These are phyloP conservation scores for Ziziphus jujuba DNA, from an alignment of 306 rosid genomes.

Conservation along the genomic window DNA sequence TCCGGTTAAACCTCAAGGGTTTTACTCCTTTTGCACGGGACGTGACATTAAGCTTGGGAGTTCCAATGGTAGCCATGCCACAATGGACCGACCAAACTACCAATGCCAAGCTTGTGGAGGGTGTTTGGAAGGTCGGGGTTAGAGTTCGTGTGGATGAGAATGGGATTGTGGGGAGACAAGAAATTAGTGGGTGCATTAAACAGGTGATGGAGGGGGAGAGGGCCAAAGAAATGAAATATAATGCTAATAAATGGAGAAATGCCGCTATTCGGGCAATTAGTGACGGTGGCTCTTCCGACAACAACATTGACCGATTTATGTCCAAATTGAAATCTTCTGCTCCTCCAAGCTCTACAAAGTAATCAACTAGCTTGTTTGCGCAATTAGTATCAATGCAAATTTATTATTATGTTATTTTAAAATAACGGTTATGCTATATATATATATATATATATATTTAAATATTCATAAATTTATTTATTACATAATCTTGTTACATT, in stretches of 20 bases:
- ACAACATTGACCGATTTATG: conserved; percentile 39
- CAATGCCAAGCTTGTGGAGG: conserved; percentile 43
- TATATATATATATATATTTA: too few relatives aligned
- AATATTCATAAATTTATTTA: too few relatives aligned
- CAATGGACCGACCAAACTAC: conserved; percentile 60
- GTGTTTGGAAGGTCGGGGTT: conserved; percentile 50
- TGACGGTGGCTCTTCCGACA: conserved; percentile 49
- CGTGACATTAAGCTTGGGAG: conserved; percentile 53
- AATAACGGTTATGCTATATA: too few relatives aligned
- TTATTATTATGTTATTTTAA: too few relatives aligned
- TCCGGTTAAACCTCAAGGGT: too few relatives aligned
- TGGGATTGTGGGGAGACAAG: conserved; percentile 40
- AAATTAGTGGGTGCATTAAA: conserved; percentile 37
- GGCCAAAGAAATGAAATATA: conserved; percentile 26
- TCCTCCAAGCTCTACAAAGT: too few relatives aligned
- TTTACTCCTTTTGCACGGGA: too few relatives aligned
- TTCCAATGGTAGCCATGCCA: conserved; percentile 56
- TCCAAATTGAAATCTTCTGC: conserved; percentile 1
- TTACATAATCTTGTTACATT: too few relatives aligned
- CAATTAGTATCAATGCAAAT: too few relatives aligned
- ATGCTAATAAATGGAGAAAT: conserved; percentile 45
- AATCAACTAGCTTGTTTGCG: too few relatives aligned
- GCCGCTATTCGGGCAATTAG: conserved; percentile 18
- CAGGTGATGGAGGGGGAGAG: conserved; percentile 33
- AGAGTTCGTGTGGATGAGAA: conserved; percentile 40